Percentiles rank a stretch among this genome's conserved stretches.
These are phyloP conservation scores for Houttuynia cordata DNA, from an alignment of 164 flowering plant genomes.

Conservation along the genomic window DNA sequence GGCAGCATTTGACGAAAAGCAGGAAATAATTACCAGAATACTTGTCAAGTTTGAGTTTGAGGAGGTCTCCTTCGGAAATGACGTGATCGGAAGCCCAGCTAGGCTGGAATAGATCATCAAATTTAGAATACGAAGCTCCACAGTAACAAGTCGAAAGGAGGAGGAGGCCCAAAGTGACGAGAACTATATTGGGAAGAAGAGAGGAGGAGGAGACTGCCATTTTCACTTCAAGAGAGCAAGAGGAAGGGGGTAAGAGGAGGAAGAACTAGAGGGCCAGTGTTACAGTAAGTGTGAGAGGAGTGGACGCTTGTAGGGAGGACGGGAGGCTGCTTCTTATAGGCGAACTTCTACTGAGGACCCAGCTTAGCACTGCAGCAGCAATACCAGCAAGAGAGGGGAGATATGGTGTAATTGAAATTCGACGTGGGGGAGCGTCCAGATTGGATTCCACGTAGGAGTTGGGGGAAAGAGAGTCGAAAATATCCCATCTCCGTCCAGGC, in stretches of 20 bases:
- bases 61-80: slow-evolving; percentile 51
- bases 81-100: slow-evolving; percentile 81
- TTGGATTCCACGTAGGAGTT: no score
- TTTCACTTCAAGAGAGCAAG: background rate
- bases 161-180: background rate
- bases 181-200: background rate
- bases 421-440: no score
- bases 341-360: no score
- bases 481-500: no score
- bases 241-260: background rate
- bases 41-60: slow-evolving; percentile 74
- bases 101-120: slow-evolving; percentile 69
- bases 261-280: no score
- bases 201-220: background rate
- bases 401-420: no score
- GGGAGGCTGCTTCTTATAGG: no score
- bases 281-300: no score
- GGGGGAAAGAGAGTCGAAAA: no score
- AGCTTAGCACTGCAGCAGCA: no score
- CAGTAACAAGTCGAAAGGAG: background rate
- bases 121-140: slow-evolving; percentile 29
- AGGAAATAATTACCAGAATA: slow-evolving; percentile 48
- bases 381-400: no score
- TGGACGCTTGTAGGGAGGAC: no score
- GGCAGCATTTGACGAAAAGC: background rate